A percentile compares a stretch with the other conserved stretches of the same genome.
phyloP scores from a whole-genome alignment of 2,329 filamentous ascomycete genomes.

The Chrysoporthe austroafricana region DNA sequence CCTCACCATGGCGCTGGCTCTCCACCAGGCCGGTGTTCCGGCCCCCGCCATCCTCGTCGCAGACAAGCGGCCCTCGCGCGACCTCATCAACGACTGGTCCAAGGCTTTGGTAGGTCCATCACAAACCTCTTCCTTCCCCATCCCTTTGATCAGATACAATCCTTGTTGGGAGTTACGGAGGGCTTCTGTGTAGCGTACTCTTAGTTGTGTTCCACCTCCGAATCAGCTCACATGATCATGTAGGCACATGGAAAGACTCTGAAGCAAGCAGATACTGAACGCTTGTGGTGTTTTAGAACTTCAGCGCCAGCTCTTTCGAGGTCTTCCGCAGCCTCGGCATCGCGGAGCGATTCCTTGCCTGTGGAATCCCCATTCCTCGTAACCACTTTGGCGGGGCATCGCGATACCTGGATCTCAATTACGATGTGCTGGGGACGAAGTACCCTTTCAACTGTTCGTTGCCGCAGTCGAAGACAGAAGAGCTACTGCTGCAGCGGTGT shows the following conservation, averaged over 20 bases:
- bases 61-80: constrained; percentile 13
- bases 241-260: not conserved
- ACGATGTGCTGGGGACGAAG: constrained; percentile 26
- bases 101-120: constrained; percentile 10
- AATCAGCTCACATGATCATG: not conserved
- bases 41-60: constrained; percentile 17
- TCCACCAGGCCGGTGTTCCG: constrained; percentile 19
- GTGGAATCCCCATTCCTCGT: constrained; percentile 3
- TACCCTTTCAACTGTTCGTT: constrained; percentile 21
- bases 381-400: constrained; percentile 15
- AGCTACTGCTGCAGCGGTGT: constrained; percentile 17
- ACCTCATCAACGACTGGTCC: not conserved
- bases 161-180: not conserved
- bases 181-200: too few species aligned
- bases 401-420: constrained; percentile 17
- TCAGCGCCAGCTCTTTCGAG: constrained; percentile 24
- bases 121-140: not conserved
- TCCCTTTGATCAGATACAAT: not conserved
- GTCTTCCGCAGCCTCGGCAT: constrained; percentile 25
- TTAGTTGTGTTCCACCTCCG: not conserved
- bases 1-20: constrained; percentile 22
- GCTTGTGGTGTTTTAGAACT: not conserved
- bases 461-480: constrained; percentile 15
- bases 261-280: not conserved
- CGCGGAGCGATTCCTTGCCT: constrained; percentile 12